These are phyloP conservation scores for Bidens hawaiensis DNA, from an alignment of 140 eudicot species.

Conservation along the genomic window DNA sequence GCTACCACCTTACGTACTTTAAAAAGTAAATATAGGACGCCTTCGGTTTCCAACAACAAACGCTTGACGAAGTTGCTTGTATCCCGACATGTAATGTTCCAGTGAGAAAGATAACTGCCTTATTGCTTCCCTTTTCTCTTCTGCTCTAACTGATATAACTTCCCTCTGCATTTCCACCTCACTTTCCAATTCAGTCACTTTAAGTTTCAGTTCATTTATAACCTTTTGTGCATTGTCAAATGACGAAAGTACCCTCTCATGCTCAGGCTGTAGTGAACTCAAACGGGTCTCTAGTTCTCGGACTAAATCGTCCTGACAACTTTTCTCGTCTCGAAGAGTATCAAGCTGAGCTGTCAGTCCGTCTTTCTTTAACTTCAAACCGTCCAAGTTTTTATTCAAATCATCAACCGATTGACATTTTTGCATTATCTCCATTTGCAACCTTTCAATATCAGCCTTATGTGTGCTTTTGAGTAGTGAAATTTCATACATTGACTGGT, in stretches of 20 bases:
- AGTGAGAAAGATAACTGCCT: slow-evolving; percentile 68
- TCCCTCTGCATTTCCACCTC: slow-evolving; percentile 46
- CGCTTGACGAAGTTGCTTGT: slow-evolving; percentile 49
- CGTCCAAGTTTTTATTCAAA: slow-evolving; percentile 35
- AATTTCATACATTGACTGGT: slow-evolving; percentile 20
- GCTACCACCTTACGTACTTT: slow-evolving; percentile 1
- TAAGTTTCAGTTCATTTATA: slow-evolving; percentile 33
- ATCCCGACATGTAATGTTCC: slow-evolving; percentile 63
- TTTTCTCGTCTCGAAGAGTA: slow-evolving; percentile 40
- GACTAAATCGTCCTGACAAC: slow-evolving; percentile 32
- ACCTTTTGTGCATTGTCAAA: slow-evolving; percentile 30
- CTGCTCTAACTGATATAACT: slow-evolving; percentile 41
- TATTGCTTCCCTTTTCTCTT: slow-evolving; percentile 74
- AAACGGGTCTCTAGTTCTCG: slow-evolving; percentile 30
- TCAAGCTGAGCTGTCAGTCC: slow-evolving; percentile 40
- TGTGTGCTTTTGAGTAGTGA: slow-evolving; percentile 37
- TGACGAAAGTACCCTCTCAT: slow-evolving; percentile 23
- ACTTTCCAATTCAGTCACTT: slow-evolving; percentile 41
- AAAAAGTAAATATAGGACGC: slow-evolving; percentile 40
- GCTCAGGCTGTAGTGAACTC: slow-evolving; percentile 25
- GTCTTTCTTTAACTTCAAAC: slow-evolving; percentile 46
- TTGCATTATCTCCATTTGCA: slow-evolving; percentile 31
- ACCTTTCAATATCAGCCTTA: slow-evolving; percentile 31
- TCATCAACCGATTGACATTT: slow-evolving; percentile 24
- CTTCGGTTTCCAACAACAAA: slow-evolving; percentile 28